These are phyloP conservation scores for Calonectria leucothoes DNA, from an alignment of 2,329 filamentous ascomycete genomes.

Conservation along the genomic window DNA sequence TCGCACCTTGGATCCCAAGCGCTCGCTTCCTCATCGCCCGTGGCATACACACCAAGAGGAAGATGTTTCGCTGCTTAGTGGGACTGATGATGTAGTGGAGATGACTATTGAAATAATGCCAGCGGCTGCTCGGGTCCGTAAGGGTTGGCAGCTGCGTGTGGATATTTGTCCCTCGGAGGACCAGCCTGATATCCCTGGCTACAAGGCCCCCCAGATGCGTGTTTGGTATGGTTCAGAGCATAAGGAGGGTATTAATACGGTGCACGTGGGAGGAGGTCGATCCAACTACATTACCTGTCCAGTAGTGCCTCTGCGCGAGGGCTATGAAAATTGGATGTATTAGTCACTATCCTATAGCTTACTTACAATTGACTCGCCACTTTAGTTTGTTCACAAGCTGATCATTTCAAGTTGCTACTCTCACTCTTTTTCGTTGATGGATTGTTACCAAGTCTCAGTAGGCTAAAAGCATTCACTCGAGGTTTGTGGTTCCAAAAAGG, in stretches of 20 bases:
- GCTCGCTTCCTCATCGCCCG: background rate
- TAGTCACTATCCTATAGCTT: background rate
- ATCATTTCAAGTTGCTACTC: background rate
- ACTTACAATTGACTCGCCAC: background rate
- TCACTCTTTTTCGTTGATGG: background rate
- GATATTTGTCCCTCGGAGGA: background rate
- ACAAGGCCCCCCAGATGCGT: background rate
- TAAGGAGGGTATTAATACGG: background rate
- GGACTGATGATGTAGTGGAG: background rate
- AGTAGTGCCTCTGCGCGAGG: background rate
- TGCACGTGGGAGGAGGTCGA: background rate
- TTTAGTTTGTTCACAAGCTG: background rate
- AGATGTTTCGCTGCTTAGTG: background rate
- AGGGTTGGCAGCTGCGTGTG: background rate
- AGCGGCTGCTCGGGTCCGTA: background rate
- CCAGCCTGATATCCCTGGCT: background rate
- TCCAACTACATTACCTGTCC: background rate
- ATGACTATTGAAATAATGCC: background rate
- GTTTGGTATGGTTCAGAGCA: background rate
- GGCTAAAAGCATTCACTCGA: background rate
- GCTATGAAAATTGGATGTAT: background rate
- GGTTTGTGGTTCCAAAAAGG: background rate
- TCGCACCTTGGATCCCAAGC: background rate
- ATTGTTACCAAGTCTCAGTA: background rate
- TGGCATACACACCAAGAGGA: background rate